Percentiles rank a stretch among this genome's conserved stretches.
Evolutionary conservation across 345 rosid species (phyloP).

Genomic region (Turritis glabra): DNA sequence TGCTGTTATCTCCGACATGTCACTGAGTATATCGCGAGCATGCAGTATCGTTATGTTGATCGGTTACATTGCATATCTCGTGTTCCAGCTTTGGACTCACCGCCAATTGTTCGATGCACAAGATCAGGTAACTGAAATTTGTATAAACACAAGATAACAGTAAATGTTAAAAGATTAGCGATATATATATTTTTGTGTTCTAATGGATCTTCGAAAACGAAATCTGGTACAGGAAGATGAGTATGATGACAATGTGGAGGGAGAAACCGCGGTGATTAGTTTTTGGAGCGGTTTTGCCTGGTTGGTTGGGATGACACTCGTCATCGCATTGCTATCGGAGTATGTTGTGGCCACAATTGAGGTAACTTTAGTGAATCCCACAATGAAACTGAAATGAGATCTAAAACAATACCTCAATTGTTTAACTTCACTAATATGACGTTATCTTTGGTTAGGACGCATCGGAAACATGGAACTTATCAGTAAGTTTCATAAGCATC

Average conservation of each 20-base stretch:
- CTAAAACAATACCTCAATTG: too few relatives aligned
- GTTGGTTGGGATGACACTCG: conserved; percentile 80
- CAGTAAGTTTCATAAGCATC: conserved; percentile 92
- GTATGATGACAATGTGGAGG: conserved; percentile 47
- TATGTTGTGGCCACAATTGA: conserved; percentile 96
- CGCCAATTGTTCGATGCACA: conserved; percentile 44
- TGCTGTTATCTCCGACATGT: conserved; percentile 32
- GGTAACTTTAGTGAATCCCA: too few relatives aligned
- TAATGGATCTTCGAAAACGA: background rate
- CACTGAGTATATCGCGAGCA: conserved; percentile 68
- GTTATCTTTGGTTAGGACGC: conserved; percentile 50
- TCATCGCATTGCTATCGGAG: conserved; percentile 83
- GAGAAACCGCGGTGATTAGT: conserved; percentile 71
- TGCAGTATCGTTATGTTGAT: conserved; percentile 81
- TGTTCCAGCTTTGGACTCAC: conserved; percentile 90
- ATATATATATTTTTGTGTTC: too few relatives aligned
- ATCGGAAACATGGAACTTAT: conserved; percentile 83
- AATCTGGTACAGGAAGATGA: conserved; percentile 45
- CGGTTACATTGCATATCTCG: conserved; percentile 68
- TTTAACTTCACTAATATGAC: too few relatives aligned
- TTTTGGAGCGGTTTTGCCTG: conserved; percentile 87
- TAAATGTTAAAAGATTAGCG: background rate
- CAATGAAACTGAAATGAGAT: too few relatives aligned
- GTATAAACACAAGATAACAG: background rate
- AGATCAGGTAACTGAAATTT: conserved; percentile 24